A percentile compares a stretch with the other conserved stretches of the same genome.
phyloP scores from a whole-genome alignment of 2,329 filamentous ascomycete species.

The Hypoxylon sp. region DNA sequence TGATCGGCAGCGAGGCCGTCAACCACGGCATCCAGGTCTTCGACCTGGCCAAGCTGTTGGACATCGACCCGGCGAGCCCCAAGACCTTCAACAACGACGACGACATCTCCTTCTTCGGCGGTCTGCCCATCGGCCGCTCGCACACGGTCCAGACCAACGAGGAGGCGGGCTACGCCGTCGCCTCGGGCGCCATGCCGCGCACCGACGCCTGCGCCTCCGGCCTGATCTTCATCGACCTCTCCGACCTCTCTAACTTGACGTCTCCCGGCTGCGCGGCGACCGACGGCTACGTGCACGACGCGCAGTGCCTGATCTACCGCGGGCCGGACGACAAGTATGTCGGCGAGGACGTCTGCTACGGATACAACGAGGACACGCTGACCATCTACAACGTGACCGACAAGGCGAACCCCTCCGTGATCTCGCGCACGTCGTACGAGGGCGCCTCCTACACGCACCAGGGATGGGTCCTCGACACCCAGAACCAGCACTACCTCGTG shows the following conservation, averaged over 20 bases:
- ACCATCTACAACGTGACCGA: constrained; percentile 61
- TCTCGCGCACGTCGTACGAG: constrained; percentile 62
- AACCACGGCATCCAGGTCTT: constrained; percentile 69
- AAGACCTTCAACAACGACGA: constrained; percentile 54
- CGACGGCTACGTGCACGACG: constrained; percentile 69
- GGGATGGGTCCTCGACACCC: constrained; percentile 57
- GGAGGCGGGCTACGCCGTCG: constrained; percentile 57
- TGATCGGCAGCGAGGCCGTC: constrained; percentile 53
- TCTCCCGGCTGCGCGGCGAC: constrained; percentile 61
- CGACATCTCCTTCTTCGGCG: constrained; percentile 52
- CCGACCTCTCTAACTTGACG: constrained; percentile 60
- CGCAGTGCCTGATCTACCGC: constrained; percentile 65
- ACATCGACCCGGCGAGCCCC: constrained; percentile 54
- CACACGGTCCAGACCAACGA: constrained; percentile 59
- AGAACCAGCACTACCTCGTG: constrained; percentile 50
- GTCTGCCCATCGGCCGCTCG: constrained; percentile 53
- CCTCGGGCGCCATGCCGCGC: constrained; percentile 51
- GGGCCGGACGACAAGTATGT: constrained; percentile 57
- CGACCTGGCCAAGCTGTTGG: constrained; percentile 66
- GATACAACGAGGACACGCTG: constrained; percentile 62
- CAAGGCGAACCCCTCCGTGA: constrained; percentile 52
- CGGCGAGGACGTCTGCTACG: constrained; percentile 62
- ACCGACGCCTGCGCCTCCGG: constrained; percentile 59
- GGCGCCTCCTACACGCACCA: constrained; percentile 65
- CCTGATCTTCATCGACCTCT: constrained; percentile 67